These are phyloP conservation scores for Botrytis medusae DNA, from an alignment of 2,329 filamentous ascomycete genomes.

Conservation along the genomic window DNA sequence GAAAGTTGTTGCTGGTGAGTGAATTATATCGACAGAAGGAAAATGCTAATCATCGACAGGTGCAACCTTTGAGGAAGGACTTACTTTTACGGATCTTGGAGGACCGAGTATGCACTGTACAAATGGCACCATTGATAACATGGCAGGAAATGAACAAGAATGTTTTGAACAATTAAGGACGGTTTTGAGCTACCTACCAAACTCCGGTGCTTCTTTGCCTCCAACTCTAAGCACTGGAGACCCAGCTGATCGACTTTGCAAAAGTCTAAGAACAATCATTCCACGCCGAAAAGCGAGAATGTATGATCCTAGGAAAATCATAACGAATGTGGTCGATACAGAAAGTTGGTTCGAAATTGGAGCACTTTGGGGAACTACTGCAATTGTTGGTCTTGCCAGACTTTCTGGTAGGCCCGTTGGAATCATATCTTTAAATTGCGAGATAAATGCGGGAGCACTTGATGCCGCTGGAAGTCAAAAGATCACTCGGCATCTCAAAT, in stretches of 20 bases:
- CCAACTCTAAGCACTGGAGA: slow-evolving; percentile 50
- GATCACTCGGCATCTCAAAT: slow-evolving; percentile 58
- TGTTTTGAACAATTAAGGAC: slow-evolving; percentile 61
- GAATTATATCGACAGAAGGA: too few species aligned
- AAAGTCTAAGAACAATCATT: slow-evolving; percentile 54
- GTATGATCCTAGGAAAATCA: slow-evolving; percentile 59
- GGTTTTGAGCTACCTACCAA: slow-evolving; percentile 57
- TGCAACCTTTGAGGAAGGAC: slow-evolving; percentile 63
- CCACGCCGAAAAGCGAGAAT: slow-evolving; percentile 57
- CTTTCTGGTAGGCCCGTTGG: slow-evolving; percentile 58
- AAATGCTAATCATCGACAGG: slow-evolving; percentile 28
- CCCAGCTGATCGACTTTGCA: slow-evolving; percentile 49
- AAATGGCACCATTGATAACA: slow-evolving; percentile 66
- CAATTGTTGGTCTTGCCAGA: slow-evolving; percentile 60
- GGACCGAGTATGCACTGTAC: slow-evolving; percentile 62
- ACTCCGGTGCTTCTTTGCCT: slow-evolving; percentile 55
- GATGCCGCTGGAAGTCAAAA: slow-evolving; percentile 62
- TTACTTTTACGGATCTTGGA: slow-evolving; percentile 58
- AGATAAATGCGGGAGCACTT: slow-evolving; percentile 60
- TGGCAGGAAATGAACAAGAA: slow-evolving; percentile 58
- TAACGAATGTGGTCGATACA: slow-evolving; percentile 55
- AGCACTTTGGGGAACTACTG: slow-evolving; percentile 59
- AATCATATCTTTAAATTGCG: slow-evolving; percentile 59
- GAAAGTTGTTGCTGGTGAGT: slow-evolving; percentile 53
- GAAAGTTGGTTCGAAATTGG: slow-evolving; percentile 65